phyloP scores from a whole-genome alignment of 1,139 yeast genomes.

The Magnusiomyces paraingens region DNA sequence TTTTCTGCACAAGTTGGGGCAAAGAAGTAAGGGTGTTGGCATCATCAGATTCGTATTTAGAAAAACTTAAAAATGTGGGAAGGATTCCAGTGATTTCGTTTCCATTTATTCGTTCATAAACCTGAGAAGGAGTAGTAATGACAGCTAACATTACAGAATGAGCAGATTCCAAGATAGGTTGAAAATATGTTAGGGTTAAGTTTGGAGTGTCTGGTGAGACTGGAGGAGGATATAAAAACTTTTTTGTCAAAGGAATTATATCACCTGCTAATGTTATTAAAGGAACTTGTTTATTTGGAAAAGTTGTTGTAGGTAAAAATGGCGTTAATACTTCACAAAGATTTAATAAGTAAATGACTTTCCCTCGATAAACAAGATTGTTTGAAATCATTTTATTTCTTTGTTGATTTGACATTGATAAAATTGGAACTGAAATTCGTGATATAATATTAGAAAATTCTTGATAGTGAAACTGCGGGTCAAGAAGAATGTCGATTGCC shows the following conservation, averaged over 20 bases:
- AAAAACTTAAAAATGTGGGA: slow-evolving; percentile 17
- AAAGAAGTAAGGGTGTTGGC: slow-evolving; percentile 5
- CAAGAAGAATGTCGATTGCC: slow-evolving; percentile 42
- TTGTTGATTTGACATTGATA: not conserved
- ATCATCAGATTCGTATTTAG: slow-evolving; percentile 16
- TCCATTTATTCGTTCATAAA: slow-evolving; percentile 12
- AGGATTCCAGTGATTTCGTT: slow-evolving; percentile 23
- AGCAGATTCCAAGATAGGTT: slow-evolving; percentile 51
- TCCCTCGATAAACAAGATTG: slow-evolving; percentile 41
- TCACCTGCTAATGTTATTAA: slow-evolving; percentile 30
- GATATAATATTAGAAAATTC: slow-evolving; percentile 4
- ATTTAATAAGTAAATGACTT: slow-evolving; percentile 51
- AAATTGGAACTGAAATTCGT: slow-evolving; percentile 8
- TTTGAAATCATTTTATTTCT: slow-evolving; percentile 7
- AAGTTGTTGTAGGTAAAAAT: slow-evolving; percentile 4
- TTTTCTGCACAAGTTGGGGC: slow-evolving; percentile 20
- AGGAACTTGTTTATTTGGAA: slow-evolving; percentile 21
- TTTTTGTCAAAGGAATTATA: slow-evolving; percentile 42
- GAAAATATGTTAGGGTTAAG: slow-evolving; percentile 21
- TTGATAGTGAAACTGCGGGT: slow-evolving; percentile 24
- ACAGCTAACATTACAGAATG: slow-evolving; percentile 56
- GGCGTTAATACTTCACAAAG: slow-evolving; percentile 53
- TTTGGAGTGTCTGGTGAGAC: slow-evolving; percentile 8
- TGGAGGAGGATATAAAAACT: slow-evolving; percentile 36
- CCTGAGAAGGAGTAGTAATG: slow-evolving; percentile 13